Evolutionary conservation across 148 eudicot species (phyloP).

Genomic region (Oxyria digyna): DNA sequence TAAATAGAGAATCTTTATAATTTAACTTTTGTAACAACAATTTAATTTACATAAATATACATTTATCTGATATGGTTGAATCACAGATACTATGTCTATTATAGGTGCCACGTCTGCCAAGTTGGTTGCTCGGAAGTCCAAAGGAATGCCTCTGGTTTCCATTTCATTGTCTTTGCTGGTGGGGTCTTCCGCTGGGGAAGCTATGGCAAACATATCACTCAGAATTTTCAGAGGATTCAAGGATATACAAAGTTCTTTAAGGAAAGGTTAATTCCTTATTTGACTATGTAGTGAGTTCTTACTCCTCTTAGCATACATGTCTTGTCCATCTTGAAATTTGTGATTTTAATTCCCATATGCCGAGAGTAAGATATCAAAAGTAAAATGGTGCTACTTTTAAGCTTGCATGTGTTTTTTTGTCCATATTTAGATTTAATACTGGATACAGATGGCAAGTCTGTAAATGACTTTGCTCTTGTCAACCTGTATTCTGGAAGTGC

Average conservation of each 20-base stretch:
- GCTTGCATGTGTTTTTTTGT: not conserved
- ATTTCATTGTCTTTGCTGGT: slow-evolving; percentile 47
- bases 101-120: slow-evolving; percentile 59
- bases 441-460: not conserved
- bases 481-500: not conserved
- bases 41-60: not conserved
- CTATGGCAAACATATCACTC: slow-evolving; percentile 54
- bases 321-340: not conserved
- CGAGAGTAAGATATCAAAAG: not conserved
- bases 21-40: not conserved
- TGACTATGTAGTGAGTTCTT: not conserved
- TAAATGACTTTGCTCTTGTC: not conserved
- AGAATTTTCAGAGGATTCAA: slow-evolving; percentile 47
- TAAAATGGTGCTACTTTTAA: not conserved
- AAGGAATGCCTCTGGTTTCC: slow-evolving; percentile 72
- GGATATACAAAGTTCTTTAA: slow-evolving; percentile 27
- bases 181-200: slow-evolving; percentile 53
- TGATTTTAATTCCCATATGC: not conserved
- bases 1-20: not conserved
- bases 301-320: not conserved
- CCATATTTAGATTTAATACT: not conserved
- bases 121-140: slow-evolving; percentile 73
- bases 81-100: not conserved
- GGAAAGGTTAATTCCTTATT: slow-evolving; percentile 25
- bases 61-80: not conserved